phyloP scores from a whole-genome alignment of 2,329 filamentous ascomycete species.

The Nemania abortiva region DNA sequence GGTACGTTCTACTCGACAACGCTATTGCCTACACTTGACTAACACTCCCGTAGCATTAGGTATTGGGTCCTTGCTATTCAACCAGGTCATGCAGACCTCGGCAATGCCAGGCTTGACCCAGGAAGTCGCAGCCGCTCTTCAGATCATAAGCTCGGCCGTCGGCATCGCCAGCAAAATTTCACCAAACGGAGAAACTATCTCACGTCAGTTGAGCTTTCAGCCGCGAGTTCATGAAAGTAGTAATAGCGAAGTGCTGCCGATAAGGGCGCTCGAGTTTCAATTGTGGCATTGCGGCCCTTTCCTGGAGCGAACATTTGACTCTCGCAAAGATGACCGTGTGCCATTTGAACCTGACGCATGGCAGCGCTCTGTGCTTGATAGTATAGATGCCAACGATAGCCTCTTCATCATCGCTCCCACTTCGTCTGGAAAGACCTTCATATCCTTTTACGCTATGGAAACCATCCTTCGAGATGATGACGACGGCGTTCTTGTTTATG shows the following conservation, averaged over 20 bases:
- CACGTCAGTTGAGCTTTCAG: slow-evolving; percentile 31
- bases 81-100: slow-evolving; percentile 35
- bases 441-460: slow-evolving; percentile 87
- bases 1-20: slow-evolving; percentile 31
- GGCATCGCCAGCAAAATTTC: slow-evolving; percentile 27
- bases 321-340: slow-evolving; percentile 74
- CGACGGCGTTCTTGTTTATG: slow-evolving; percentile 79
- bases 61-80: slow-evolving; percentile 41
- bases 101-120: slow-evolving; percentile 31
- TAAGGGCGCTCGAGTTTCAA: slow-evolving; percentile 67
- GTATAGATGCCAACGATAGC: slow-evolving; percentile 76
- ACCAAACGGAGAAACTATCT: slow-evolving; percentile 12
- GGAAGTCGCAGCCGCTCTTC: slow-evolving; percentile 33
- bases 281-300: slow-evolving; percentile 77
- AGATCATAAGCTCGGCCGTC: slow-evolving; percentile 26
- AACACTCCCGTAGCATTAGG: slow-evolving; percentile 25
- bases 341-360: slow-evolving; percentile 79
- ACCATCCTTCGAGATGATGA: slow-evolving; percentile 76
- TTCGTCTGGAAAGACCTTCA: slow-evolving; percentile 85
- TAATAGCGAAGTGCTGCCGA: not conserved
- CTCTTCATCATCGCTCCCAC: slow-evolving; percentile 83
- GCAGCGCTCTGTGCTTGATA: slow-evolving; percentile 80
- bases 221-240: slow-evolving; percentile 18
- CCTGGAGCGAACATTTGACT: slow-evolving; percentile 79
- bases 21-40: not conserved